Conservation (phyloP, 23 red algal genomes). For the Cyanidioschyzon merolae region DNA sequence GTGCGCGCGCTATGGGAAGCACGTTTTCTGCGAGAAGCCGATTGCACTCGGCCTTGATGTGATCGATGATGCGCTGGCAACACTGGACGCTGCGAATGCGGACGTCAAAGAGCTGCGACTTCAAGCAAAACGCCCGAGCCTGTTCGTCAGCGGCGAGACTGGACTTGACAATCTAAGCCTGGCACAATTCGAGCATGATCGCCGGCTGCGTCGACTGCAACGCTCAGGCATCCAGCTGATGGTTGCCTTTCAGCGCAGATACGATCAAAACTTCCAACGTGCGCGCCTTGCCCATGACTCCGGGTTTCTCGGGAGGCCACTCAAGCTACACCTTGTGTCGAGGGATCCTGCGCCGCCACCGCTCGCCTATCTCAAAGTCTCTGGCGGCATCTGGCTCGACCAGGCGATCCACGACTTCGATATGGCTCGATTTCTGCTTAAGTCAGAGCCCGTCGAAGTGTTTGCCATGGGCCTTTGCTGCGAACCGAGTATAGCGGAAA, state of each 20-base stretch:
- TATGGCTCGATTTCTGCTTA: constrained; percentile 82
- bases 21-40: constrained; percentile 96
- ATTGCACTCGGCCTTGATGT: constrained; percentile 55
- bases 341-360: constrained; percentile 90
- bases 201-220: constrained; percentile 3
- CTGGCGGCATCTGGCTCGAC: constrained; percentile 84
- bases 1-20: constrained; percentile 52
- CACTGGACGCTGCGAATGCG: constrained; percentile 28
- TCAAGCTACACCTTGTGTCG: constrained; percentile 70
- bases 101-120: neutral
- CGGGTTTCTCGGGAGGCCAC: constrained; percentile 55
- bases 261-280: constrained; percentile 65
- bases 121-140: neutral
- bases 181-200: neutral
- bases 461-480: constrained; percentile 43
- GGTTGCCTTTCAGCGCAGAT: constrained; percentile 86
- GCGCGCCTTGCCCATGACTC: constrained; percentile 36
- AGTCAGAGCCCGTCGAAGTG: constrained; percentile 52
- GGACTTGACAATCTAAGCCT: neutral
- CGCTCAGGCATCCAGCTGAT: constrained; percentile 42
- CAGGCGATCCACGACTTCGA: constrained; percentile 95
- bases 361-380: constrained; percentile 83
- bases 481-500: constrained; percentile 53
- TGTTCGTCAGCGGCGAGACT: neutral
- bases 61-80: constrained; percentile 42